These are phyloP conservation scores for Phoma sp. DNA, from an alignment of 2,329 filamentous ascomycete genomes.

Conservation along the genomic window DNA sequence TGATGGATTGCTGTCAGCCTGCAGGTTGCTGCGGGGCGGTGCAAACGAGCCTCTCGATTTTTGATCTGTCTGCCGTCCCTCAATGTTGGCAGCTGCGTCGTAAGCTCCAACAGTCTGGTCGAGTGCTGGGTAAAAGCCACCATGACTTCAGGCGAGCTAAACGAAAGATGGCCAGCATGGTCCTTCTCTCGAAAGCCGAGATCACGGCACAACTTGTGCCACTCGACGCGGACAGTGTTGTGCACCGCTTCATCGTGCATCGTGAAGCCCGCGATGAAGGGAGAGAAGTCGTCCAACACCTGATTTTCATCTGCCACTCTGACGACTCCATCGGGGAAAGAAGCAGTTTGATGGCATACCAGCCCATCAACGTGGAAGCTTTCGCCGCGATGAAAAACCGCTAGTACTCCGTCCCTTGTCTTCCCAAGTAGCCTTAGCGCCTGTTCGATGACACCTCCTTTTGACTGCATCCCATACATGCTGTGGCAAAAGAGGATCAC, in stretches of 20 bases:
- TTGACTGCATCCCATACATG: slow-evolving; percentile 65
- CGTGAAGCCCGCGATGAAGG: slow-evolving; percentile 59
- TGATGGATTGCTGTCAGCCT: slow-evolving; percentile 57
- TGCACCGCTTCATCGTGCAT: slow-evolving; percentile 35
- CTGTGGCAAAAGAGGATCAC: slow-evolving; percentile 68
- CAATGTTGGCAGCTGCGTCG: slow-evolving; percentile 49
- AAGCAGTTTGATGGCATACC: slow-evolving; percentile 55
- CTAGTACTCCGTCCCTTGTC: slow-evolving; percentile 53
- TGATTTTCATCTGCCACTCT: slow-evolving; percentile 55
- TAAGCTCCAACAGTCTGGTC: slow-evolving; percentile 53
- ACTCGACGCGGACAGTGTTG: slow-evolving; percentile 46
- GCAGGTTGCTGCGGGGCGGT: slow-evolving; percentile 54
- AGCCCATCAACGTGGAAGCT: slow-evolving; percentile 56
- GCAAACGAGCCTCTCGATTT: slow-evolving; percentile 58
- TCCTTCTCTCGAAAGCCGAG: slow-evolving; percentile 52
- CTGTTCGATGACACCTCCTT: slow-evolving; percentile 54
- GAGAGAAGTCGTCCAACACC: slow-evolving; percentile 58
- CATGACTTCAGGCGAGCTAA: slow-evolving; percentile 60
- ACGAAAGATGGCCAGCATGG: slow-evolving; percentile 52
- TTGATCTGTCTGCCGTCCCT: slow-evolving; percentile 51
- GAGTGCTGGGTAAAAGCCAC: slow-evolving; percentile 57
- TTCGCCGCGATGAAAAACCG: slow-evolving; percentile 63
- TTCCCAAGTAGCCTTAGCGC: slow-evolving; percentile 57
- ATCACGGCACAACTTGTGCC: slow-evolving; percentile 61
- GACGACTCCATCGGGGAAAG: slow-evolving; percentile 55